Base-by-base conservation (phyloP, 495 filamentous ascomycete genomes). In the Podospora bellae-mahoneyi region DNA sequence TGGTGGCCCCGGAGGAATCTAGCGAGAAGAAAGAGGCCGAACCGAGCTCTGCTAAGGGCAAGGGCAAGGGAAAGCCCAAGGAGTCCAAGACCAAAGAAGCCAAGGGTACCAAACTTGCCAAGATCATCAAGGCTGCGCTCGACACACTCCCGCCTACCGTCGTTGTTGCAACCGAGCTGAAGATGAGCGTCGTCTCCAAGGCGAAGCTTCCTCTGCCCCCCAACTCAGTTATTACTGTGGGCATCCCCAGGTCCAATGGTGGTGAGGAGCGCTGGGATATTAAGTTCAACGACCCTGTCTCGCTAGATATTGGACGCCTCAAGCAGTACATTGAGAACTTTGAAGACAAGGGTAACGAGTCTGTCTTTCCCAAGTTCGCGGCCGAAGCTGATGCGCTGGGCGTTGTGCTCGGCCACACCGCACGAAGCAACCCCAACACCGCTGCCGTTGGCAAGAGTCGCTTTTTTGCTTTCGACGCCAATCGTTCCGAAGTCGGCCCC, bases 131-230 rank as follows among this genome's bases (percentile, higher is more conserved):
- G 13, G 75, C 83, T 10, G 77, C 89, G 20, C 71, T 90, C 44
- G 75, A 80, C 7, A 70, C 69, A 48, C 74, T 74, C 20, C 77
- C 62, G 23, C 66, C 48, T 76, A 60, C 75, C 75, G 56, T 70
- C 10, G 67, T 73, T 15, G 79, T 85, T 30, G 88, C 88, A 0
- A 86, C 87, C 0, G 89, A 92, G 67, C 89, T 81, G 71, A 85
- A 84, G 62, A 80, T 77, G 0, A 84, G 82, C 18, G 69, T 89
- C 0, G 72, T 90, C 19, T 76, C 84, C 0, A 64, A 71, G 5
- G 55, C 74, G 23, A 74, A 79, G 13, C 74, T 89, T 0, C 15
- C 66, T 7, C 70, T 84, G 15, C 78, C 80, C 0, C 66, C 75
- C 0, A 59, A 76, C 27, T 60, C 70, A 1, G 72, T 73, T 10